These are phyloP conservation scores for Fusarium solani-melongenae DNA, from an alignment of 2,329 filamentous ascomycete species.

Conservation along the genomic window DNA sequence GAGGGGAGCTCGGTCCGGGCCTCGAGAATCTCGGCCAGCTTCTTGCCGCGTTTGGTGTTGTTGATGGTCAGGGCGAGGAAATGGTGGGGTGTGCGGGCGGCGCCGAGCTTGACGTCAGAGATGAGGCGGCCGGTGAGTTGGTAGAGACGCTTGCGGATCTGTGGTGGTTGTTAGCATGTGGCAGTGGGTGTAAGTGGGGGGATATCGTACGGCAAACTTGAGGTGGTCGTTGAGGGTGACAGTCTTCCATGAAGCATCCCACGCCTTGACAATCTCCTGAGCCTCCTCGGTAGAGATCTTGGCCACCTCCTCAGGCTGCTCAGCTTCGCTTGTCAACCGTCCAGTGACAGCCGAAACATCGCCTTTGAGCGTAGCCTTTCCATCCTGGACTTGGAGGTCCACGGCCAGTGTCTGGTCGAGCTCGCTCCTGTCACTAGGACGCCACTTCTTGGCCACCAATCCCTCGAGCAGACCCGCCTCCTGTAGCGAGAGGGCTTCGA, in stretches of 20 bases:
- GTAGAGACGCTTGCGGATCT: slow-evolving; percentile 85
- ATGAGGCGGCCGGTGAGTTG: slow-evolving; percentile 84
- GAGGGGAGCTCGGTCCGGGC: slow-evolving; percentile 56
- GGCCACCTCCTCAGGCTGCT: slow-evolving; percentile 39
- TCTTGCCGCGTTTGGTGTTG: slow-evolving; percentile 66
- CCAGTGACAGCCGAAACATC: slow-evolving; percentile 50
- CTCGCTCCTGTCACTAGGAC: slow-evolving; percentile 46
- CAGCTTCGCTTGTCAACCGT: slow-evolving; percentile 46
- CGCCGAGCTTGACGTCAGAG: slow-evolving; percentile 74
- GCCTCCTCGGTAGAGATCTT: slow-evolving; percentile 53
- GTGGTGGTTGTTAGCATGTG: slow-evolving; percentile 25
- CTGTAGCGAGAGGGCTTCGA: slow-evolving; percentile 62
- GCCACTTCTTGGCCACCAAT: slow-evolving; percentile 50
- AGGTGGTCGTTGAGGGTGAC: slow-evolving; percentile 68
- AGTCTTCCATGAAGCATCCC: slow-evolving; percentile 68
- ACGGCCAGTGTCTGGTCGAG: slow-evolving; percentile 50
- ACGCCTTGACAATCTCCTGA: slow-evolving; percentile 54
- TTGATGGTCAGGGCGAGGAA: slow-evolving; percentile 66
- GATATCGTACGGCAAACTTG: slow-evolving; percentile 76
- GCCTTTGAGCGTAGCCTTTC: slow-evolving; percentile 53
- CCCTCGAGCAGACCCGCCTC: slow-evolving; percentile 45
- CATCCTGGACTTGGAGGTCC: slow-evolving; percentile 54
- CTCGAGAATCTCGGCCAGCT: slow-evolving; percentile 71
- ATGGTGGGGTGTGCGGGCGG: slow-evolving; percentile 63
- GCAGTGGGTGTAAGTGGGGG: neutral